phyloP scores from a whole-genome alignment of 208 protist genomes.

The Leishmania tarentolae region DNA sequence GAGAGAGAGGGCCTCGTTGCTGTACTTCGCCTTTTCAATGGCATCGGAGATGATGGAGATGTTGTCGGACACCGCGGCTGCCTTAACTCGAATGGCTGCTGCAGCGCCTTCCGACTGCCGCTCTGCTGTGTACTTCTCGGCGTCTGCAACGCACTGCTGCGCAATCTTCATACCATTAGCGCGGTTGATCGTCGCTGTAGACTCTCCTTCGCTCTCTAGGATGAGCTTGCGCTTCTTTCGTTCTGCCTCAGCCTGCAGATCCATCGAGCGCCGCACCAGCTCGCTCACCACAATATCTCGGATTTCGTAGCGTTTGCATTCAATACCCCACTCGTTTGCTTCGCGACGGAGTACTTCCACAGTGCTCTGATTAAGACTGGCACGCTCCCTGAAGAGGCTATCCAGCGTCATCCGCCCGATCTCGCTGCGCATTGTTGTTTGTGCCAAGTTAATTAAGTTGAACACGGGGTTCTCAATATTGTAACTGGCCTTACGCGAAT shows the following conservation, averaged over 20 bases:
- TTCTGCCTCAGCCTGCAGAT: constrained; percentile 96
- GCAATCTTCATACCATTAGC: constrained; percentile 89
- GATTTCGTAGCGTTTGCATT: constrained; percentile 97
- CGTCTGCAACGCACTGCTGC: constrained; percentile 88
- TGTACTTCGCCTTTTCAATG: constrained; percentile 43
- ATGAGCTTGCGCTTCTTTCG: constrained; percentile 94
- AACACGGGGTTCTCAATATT: constrained; percentile 96
- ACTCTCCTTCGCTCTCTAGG: constrained; percentile 94
- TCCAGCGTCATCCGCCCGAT: constrained; percentile 95
- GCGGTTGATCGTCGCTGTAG: constrained; percentile 86
- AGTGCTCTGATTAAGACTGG: constrained; percentile 93
- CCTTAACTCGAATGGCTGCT: constrained; percentile 55
- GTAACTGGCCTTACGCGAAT: constrained; percentile 92
- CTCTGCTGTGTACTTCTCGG: constrained; percentile 76
- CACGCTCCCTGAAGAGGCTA: constrained; percentile 93
- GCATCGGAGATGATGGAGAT: constrained; percentile 56
- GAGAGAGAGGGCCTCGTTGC: constrained; percentile 77
- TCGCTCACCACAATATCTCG: constrained; percentile 95
- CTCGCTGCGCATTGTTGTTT: constrained; percentile 97
- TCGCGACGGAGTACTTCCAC: constrained; percentile 90
- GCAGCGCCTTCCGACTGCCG: constrained; percentile 26
- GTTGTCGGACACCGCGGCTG: constrained; percentile 72
- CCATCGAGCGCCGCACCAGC: constrained; percentile 95
- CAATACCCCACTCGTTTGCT: constrained; percentile 95
- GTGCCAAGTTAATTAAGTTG: constrained; percentile 95